Base-by-base conservation (phyloP, 805 yeast species). In the Myxozyma melibiosi region DNA sequence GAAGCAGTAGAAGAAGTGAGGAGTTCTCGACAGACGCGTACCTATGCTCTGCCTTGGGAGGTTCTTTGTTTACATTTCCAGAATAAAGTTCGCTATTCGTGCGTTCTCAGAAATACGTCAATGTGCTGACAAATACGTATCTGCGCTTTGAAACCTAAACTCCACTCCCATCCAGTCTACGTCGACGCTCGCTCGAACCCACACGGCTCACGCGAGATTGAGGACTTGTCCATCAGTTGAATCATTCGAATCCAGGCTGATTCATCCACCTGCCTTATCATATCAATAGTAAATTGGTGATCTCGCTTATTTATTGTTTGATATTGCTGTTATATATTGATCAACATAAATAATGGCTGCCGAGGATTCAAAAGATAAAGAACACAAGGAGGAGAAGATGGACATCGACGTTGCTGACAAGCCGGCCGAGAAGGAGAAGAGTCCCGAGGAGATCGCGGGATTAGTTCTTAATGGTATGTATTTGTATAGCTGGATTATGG, bases 401-500 rank as follows among this genome's bases (percentile, higher is more conserved):
- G 58, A 58, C 35, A 56, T 43, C 18, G 58, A 57, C 4, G 31
- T 20, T 5, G 40, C 27, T 6, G 53, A 43, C 38, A 34, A 38
- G 43, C 22, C n/a, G 31, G 38, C 40, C 8, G 49, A 47, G 48
- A 47, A 40, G 35, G 47, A 39, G 20, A 42, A 42, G 41, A 34
- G 47, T 4, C 42, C 57, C 8, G 62, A 60, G 34, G 64, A 60
- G 44, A 18, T 55, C 24, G 58, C 62, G 4, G 51, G 48, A 11
- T 25, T 60, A 16, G 59, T 58, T 13, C 37, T 53, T 39, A 51
- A 46, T 43, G 64, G 64, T 60, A 53, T 33, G 58, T 22, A 33
- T 18, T 35, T 8, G 4, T 16, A 18, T 30, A n/a, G n/a, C n/a
- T 16, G n/a, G n/a, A n/a, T n/a, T n/a, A n/a, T n/a, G n/a, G n/a